These are phyloP conservation scores for Copromyces sp. DNA, from an alignment of 495 filamentous ascomycete genomes.

Conservation along the genomic window DNA sequence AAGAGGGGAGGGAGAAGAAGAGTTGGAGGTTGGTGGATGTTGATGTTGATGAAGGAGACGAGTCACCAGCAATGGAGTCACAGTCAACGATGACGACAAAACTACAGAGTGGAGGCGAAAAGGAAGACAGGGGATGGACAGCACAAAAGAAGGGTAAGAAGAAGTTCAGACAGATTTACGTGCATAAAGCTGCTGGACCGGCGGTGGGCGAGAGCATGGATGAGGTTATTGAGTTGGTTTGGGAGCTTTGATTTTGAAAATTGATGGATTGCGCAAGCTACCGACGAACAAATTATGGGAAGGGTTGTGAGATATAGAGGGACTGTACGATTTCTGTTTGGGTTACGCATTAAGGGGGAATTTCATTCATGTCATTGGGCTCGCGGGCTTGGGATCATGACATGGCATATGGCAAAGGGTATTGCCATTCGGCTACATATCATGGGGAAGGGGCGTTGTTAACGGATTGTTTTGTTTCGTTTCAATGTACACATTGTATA, in stretches of 20 bases:
- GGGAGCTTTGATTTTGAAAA: constrained; percentile 15
- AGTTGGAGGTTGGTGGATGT: constrained; percentile 22
- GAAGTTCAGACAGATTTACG: constrained; percentile 20
- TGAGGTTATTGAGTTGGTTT: constrained; percentile 26
- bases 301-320: not conserved
- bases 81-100: not conserved
- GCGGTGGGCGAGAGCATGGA: constrained; percentile 10
- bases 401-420: not conserved
- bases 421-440: not conserved
- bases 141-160: not conserved
- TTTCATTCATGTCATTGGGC: not conserved
- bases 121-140: not conserved
- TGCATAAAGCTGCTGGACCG: constrained; percentile 7
- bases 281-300: not conserved
- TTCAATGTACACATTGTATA: not conserved
- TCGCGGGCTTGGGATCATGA: not conserved
- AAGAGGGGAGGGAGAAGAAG: constrained; percentile 20
- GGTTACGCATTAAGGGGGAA: not conserved
- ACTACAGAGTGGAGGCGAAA: not conserved
- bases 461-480: not conserved
- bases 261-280: not conserved
- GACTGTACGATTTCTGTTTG: not conserved
- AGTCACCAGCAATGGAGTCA: not conserved
- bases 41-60: not conserved
- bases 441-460: not conserved